phyloP scores from a whole-genome alignment of 2,329 filamentous ascomycete species.

The Botryotinia convoluta region DNA sequence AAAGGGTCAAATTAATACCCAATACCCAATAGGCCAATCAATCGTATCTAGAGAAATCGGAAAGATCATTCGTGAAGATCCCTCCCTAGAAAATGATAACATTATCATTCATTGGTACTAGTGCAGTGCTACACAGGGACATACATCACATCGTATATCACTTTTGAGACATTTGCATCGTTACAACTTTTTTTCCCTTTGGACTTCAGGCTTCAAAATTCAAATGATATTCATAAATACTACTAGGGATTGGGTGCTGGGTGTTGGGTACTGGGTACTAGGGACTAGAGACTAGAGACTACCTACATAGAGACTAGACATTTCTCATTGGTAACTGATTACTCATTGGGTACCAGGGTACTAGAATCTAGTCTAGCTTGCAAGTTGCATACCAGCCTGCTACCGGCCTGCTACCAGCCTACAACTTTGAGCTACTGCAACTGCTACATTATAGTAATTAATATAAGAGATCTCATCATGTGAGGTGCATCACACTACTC shows the following conservation, averaged over 20 bases:
- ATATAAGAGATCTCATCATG: not conserved
- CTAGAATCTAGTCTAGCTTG: too few relatives aligned
- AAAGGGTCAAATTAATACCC: not conserved
- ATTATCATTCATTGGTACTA: not conserved
- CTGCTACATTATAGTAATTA: not conserved
- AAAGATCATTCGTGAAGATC: not conserved
- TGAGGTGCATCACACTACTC: not conserved
- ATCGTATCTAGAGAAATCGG: not conserved
- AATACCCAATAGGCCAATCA: not conserved
- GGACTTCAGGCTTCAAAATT: not conserved
- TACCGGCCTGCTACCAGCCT: too few relatives aligned
- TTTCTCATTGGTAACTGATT: not conserved
- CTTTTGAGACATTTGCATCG: not conserved
- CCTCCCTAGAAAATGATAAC: not conserved
- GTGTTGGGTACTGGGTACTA: not conserved
- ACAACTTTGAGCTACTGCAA: not conserved
- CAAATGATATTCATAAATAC: not conserved
- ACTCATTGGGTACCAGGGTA: not conserved
- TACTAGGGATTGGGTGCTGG: not conserved
- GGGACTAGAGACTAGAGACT: not conserved
- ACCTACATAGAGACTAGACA: not conserved
- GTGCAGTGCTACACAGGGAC: too few relatives aligned
- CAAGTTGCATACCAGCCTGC: not conserved
- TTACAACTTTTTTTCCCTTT: not conserved
- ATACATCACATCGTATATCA: not conserved